Evolutionary conservation across 352 stramenopile species (phyloP).

Genomic region (Phytophthora citrophthora): DNA sequence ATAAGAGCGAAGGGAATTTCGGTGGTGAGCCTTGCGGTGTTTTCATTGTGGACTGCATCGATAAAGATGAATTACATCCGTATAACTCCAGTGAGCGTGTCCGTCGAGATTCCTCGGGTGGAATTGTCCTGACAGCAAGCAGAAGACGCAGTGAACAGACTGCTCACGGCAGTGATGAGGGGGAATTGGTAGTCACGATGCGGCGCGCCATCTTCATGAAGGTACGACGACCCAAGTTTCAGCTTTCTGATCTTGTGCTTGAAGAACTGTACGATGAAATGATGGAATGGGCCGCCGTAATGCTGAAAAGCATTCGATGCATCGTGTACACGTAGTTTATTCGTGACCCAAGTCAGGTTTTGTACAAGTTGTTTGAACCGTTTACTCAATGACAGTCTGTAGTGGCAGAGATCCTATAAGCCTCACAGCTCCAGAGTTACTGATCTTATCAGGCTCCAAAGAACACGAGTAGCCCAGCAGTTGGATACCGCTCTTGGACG

Average conservation of each 20-base stretch:
- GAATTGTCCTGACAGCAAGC: constrained; percentile 31
- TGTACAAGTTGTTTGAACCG: no score
- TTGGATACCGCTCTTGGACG: constrained; percentile 57
- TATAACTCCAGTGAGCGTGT: constrained; percentile 28
- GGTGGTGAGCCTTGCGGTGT: constrained; percentile 12
- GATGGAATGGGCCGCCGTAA: constrained; percentile 25
- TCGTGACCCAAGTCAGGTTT: no score
- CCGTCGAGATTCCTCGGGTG: constrained; percentile 34
- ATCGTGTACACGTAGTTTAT: constrained; percentile 9
- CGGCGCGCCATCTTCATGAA: constrained; percentile 24
- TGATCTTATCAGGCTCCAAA: constrained; percentile 54
- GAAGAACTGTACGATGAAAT: constrained; percentile 19
- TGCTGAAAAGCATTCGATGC: constrained; percentile 21
- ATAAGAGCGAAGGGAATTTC: constrained; percentile 8
- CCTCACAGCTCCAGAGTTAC: constrained; percentile 38
- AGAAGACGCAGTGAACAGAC: constrained; percentile 1
- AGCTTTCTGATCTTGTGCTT: constrained; percentile 1
- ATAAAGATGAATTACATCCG: constrained; percentile 36
- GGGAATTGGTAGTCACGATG: constrained; percentile 35
- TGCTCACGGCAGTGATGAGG: not conserved
- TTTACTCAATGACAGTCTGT: constrained; percentile 15
- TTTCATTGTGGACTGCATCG: constrained; percentile 29
- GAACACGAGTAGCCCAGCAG: constrained; percentile 66
- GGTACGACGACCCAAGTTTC: constrained; percentile 19
- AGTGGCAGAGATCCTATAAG: constrained; percentile 52